Evolutionary conservation across 352 stramenopile genomes (phyloP), one percentile per base, ranked within the genome.

Genomic region (Phytophthora crassamura): DNA sequence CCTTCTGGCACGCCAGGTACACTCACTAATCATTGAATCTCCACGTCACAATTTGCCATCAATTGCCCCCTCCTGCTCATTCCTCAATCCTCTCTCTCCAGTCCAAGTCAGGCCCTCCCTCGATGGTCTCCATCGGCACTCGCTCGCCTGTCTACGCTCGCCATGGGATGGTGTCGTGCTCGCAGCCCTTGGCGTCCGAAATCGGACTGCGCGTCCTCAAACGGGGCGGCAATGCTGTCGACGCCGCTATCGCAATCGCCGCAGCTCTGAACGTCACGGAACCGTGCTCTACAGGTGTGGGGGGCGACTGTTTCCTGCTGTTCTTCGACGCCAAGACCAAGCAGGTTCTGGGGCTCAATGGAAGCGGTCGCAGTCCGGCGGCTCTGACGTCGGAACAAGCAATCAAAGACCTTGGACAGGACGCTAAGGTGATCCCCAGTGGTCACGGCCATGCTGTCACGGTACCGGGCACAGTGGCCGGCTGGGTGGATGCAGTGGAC

Each of bases 281-380:
- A 50, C 86, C 81, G 7, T 88, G 81, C 73, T 92, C 81, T 14
- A 97, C 87, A 3, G 86, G 87, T 50, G 90, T 93, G 42, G 92
- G 78, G 30, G 92, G 92, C 30, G 97, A 99, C 81, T 98, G 94
- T 78, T 99, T 99, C 74, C 76, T 97, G 65, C 88, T 99, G 30
- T 98, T 93, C 76, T 99, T 96, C 68, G 84, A 98, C 67, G 86
- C 89, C 16, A 68, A 74, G 16, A 93, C 69, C 10, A 90, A 89
- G 53, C 72, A 88, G 36, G 94, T 99, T 22, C 75, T 69, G 12
- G 88, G 82, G 2, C 78, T 99, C 45, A 99, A 99, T 69, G 97
- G 96, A 28, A 98, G 88, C 59, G 97, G 97, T 25, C 80, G 80
- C 52, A 94, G 84, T 64, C 84, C 95, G 14, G 69, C 71, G 12